Evolutionary conservation across 2,329 filamentous ascomycete species (phyloP).

Genomic region (Epicoccum sorghinum): DNA sequence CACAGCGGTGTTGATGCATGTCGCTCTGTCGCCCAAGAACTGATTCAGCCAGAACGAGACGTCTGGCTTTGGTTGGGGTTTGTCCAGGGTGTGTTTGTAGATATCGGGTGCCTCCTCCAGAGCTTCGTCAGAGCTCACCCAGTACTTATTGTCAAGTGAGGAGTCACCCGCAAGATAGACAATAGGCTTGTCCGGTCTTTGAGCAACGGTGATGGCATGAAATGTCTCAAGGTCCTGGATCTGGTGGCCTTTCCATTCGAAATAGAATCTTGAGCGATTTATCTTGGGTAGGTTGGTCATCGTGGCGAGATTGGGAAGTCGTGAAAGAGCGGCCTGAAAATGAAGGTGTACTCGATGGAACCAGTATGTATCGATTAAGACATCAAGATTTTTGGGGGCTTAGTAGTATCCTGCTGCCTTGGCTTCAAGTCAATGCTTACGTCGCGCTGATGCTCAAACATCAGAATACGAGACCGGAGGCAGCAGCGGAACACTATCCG

Average conservation of each 20-base stretch:
- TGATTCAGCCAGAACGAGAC: conserved; percentile 48
- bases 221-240: conserved; percentile 38
- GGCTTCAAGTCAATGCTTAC: no score
- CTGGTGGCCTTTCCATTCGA: conserved; percentile 45
- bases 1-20: conserved; percentile 44
- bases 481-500: no score
- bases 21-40: conserved; percentile 37
- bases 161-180: conserved; percentile 49
- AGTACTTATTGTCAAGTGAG: conserved; percentile 49
- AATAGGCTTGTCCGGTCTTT: conserved; percentile 38
- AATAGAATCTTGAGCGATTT: conserved; percentile 37
- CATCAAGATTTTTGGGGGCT: no score
- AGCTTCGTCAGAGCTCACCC: conserved; percentile 31
- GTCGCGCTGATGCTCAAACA: no score
- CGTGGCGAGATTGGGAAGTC: no score
- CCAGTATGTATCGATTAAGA: no score
- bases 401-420: no score
- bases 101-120: conserved; percentile 32
- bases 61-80: conserved; percentile 38
- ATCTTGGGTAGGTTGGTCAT: conserved; percentile 21
- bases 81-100: conserved; percentile 33
- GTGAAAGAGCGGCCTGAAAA: no score
- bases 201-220: conserved; percentile 24
- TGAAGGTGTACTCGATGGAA: no score
- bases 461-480: no score